These are phyloP conservation scores for Amanita thiersii DNA, from an alignment of 768 basidiomycete genomes.

Conservation along the genomic window DNA sequence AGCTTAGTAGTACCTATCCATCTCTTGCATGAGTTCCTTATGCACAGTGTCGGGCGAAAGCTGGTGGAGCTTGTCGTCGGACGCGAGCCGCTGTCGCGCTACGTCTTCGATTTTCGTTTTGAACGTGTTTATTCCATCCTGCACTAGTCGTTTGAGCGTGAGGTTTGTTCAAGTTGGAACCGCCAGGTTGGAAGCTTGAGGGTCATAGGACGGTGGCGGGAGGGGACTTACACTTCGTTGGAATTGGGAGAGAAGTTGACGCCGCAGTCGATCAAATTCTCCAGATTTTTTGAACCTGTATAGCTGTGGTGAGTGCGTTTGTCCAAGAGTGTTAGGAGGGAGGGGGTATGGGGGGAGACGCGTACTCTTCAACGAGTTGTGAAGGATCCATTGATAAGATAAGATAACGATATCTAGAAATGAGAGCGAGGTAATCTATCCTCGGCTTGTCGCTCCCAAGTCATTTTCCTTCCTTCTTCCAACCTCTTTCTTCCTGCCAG, in stretches of 20 bases:
- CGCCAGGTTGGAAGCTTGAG: too few relatives aligned
- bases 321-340: background rate
- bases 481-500: conserved; percentile 9
- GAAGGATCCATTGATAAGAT: conserved; percentile 27
- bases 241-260: conserved; percentile 56
- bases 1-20: conserved; percentile 45
- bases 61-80: conserved; percentile 46
- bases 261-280: conserved; percentile 66
- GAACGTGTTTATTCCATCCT: conserved; percentile 48
- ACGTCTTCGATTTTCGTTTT: conserved; percentile 56
- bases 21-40: conserved; percentile 61
- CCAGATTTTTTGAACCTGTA: conserved; percentile 78
- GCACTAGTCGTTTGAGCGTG: conserved; percentile 9
- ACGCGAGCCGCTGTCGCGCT: conserved; percentile 43
- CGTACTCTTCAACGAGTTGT: conserved; percentile 60
- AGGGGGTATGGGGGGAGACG: conserved; percentile 2
- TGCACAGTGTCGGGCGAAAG: conserved; percentile 45
- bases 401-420: conserved; percentile 12
- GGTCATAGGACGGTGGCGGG: conserved; percentile 7
- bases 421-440: too few relatives aligned
- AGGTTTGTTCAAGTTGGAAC: too few relatives aligned
- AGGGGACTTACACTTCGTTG: conserved; percentile 46
- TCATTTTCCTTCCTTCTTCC: conserved; percentile 12
- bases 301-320: background rate
- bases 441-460: too few relatives aligned